Conservation (phyloP, 192 early-diverging fungal genomes). For the Coemansia sp. region DNA sequence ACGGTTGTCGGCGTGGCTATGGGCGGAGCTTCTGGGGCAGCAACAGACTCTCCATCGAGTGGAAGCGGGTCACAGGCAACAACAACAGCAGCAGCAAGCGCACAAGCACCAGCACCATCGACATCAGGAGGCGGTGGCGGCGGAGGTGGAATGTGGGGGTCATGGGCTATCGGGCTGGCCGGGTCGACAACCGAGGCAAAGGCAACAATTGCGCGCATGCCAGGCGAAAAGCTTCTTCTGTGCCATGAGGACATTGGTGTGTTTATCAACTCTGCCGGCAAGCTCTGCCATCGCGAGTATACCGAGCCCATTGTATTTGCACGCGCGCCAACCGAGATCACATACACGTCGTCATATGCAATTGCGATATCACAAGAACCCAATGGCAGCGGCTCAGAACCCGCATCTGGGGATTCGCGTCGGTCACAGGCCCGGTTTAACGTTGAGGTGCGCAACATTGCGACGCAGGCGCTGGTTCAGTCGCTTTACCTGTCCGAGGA, state of each 20-base stretch:
- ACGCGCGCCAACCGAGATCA: conserved; percentile 37
- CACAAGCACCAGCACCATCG: conserved; percentile 3
- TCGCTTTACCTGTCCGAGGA: conserved; percentile 64
- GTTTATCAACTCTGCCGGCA: conserved; percentile 45
- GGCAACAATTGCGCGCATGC: conserved; percentile 48
- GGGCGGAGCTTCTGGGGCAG: not conserved
- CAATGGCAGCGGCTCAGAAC: not conserved
- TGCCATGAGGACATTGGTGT: conserved; percentile 52
- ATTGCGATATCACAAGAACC: conserved; percentile 26
- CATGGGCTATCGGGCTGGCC: conserved; percentile 44
- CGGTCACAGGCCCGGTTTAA: conserved; percentile 24
- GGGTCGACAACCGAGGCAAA: conserved; percentile 27
- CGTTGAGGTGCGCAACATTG: conserved; percentile 86
- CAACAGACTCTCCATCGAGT: too few relatives aligned
- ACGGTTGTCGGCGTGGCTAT: conserved; percentile 31
- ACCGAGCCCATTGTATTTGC: conserved; percentile 41
- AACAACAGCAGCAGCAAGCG: not conserved
- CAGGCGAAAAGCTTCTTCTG: conserved; percentile 47
- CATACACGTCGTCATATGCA: conserved; percentile 49
- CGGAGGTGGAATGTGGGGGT: conserved; percentile 47
- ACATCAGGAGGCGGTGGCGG: not conserved
- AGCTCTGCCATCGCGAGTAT: conserved; percentile 46
- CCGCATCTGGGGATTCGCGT: not conserved
- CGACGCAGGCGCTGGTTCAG: conserved; percentile 80
- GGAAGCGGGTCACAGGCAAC: too few relatives aligned